Percentiles rank a stretch among this genome's conserved stretches.
phyloP scores from a whole-genome alignment of 2,329 filamentous ascomycete genomes.

The Endoconidiophora laricicola region DNA sequence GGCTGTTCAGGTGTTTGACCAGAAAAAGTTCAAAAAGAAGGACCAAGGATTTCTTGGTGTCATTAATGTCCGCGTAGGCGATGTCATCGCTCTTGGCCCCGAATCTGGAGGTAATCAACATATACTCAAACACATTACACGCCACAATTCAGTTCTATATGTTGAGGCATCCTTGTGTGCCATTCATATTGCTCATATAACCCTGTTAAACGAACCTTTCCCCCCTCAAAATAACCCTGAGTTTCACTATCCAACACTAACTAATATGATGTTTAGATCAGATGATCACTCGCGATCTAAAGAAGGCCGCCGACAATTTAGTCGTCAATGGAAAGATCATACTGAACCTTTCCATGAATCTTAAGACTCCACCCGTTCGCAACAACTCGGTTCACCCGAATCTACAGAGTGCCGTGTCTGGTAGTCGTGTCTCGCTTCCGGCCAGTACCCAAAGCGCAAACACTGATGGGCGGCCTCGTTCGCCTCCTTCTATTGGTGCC shows the following conservation, averaged over 20 bases:
- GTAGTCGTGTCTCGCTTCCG: constrained; percentile 28
- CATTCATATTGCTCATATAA: background rate
- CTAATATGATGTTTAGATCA: constrained; percentile 44
- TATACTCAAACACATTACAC: background rate
- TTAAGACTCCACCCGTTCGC: constrained; percentile 50
- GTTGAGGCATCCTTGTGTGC: too few species aligned
- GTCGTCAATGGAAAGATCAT: constrained; percentile 97
- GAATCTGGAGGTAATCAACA: constrained; percentile 64
- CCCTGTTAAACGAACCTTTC: too few species aligned
- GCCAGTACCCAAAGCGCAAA: constrained; percentile 20
- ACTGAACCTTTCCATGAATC: constrained; percentile 85
- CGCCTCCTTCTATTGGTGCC: constrained; percentile 26
- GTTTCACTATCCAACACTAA: too few species aligned
- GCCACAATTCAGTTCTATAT: too few species aligned
- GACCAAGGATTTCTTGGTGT: constrained; percentile 91
- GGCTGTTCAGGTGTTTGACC: constrained; percentile 96
- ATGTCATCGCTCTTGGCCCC: constrained; percentile 77
- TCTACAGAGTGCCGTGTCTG: constrained; percentile 14
- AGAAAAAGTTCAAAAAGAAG: constrained; percentile 99
- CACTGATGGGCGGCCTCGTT: constrained; percentile 26
- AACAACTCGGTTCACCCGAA: constrained; percentile 14
- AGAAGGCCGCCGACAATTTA: constrained; percentile 95
- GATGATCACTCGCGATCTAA: constrained; percentile 93
- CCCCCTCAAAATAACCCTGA: too few species aligned
- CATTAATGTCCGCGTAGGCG: constrained; percentile 90